Evolutionary conservation across 805 yeast species (phyloP).

Genomic region (Millerago galiae): DNA sequence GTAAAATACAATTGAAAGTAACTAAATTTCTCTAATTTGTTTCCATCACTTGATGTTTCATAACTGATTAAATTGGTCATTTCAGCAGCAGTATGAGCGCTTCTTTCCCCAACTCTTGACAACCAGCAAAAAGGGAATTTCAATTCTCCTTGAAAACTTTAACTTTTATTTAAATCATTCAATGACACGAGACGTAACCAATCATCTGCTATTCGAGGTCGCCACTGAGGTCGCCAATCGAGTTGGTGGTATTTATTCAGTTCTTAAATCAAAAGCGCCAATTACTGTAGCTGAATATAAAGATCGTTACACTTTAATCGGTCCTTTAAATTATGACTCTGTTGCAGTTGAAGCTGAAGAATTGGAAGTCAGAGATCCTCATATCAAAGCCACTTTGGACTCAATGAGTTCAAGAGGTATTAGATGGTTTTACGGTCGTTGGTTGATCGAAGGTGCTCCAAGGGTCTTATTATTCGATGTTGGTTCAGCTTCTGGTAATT

Average conservation of each 20-base stretch:
- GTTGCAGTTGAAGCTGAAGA: constrained; percentile 82
- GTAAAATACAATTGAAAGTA: too few species aligned
- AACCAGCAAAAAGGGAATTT: too few species aligned
- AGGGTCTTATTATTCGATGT: constrained; percentile 84
- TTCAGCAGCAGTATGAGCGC: not conserved
- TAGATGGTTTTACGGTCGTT: constrained; percentile 79
- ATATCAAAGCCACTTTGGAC: constrained; percentile 56
- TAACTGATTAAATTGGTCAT: too few species aligned
- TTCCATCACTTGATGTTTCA: too few species aligned
- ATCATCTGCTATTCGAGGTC: constrained; percentile 84
- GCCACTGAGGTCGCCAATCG: constrained; percentile 98
- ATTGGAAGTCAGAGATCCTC: constrained; percentile 48
- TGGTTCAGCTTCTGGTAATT: constrained; percentile 59
- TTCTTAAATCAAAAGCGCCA: constrained; percentile 92
- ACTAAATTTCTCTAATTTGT: too few species aligned
- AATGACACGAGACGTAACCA: constrained; percentile 80
- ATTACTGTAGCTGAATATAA: constrained; percentile 91
- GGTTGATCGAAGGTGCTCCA: constrained; percentile 98
- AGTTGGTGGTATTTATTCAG: constrained; percentile 97
- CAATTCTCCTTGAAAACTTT: too few species aligned
- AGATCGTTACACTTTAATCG: constrained; percentile 78
- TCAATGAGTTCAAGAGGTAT: constrained; percentile 82
- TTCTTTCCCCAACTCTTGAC: not conserved
- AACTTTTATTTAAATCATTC: too few species aligned
- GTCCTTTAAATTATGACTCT: constrained; percentile 71